A percentile compares a stretch with the other conserved stretches of the same genome.
Evolutionary conservation across 352 stramenopile genomes (phyloP).

Genomic region (Globisporangium paddicum): DNA sequence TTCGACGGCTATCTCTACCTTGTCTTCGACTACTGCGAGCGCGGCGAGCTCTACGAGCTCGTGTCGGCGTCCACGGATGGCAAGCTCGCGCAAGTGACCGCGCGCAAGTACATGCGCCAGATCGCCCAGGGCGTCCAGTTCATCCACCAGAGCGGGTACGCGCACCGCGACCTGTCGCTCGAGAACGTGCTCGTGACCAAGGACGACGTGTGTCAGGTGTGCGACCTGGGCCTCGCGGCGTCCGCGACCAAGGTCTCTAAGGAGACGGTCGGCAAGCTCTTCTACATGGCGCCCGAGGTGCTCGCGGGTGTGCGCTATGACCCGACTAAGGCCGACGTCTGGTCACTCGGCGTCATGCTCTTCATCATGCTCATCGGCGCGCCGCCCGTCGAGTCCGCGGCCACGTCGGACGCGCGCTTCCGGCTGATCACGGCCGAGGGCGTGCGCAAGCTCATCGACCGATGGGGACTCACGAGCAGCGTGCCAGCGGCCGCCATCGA

Average conservation of each 20-base stretch:
- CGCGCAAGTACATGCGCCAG: conserved; percentile 57
- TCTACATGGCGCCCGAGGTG: conserved; percentile 85
- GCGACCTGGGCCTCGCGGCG: conserved; percentile 73
- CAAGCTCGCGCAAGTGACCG: conserved; percentile 34
- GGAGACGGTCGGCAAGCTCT: conserved; percentile 78
- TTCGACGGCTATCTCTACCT: conserved; percentile 80
- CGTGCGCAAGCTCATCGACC: conserved; percentile 53
- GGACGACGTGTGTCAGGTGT: conserved; percentile 71
- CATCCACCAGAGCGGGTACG: conserved; percentile 69
- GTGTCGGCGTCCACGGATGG: conserved; percentile 50
- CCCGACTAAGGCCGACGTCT: conserved; percentile 76
- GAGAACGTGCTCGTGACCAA: conserved; percentile 81
- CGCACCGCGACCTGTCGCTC: conserved; percentile 78
- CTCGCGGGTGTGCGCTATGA: conserved; percentile 56
- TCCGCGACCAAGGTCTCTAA: conserved; percentile 32
- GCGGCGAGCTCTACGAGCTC: conserved; percentile 77
- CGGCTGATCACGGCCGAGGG: conserved; percentile 56
- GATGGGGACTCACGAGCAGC: conserved; percentile 60
- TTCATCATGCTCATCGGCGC: conserved; percentile 80
- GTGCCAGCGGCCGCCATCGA: conserved; percentile 50
- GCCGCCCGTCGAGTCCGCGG: conserved; percentile 59
- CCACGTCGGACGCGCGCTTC: conserved; percentile 51
- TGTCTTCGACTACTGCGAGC: conserved; percentile 66
- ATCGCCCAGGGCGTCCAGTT: conserved; percentile 72
- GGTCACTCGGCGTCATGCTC: conserved; percentile 83